Conservation (phyloP, 164 flowering plant species). For the Malania oleifera region DNA sequence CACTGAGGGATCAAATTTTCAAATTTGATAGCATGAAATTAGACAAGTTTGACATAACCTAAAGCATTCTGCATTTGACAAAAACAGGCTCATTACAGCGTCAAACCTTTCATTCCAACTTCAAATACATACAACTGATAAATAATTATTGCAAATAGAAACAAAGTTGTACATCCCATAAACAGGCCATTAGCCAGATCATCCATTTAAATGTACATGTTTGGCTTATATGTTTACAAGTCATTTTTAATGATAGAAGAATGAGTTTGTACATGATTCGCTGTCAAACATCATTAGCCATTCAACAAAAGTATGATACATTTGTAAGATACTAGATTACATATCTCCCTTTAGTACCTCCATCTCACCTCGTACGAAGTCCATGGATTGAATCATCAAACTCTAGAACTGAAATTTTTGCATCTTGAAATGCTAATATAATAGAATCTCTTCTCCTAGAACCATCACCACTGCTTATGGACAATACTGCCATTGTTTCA, state of each 20-base stretch:
- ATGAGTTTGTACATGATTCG: neutral
- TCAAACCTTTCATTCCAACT: too few relatives aligned
- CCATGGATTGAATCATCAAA: slow-evolving; percentile 91
- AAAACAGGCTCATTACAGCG: too few relatives aligned
- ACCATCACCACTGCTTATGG: slow-evolving; percentile 50
- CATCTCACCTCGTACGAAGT: slow-evolving; percentile 73
- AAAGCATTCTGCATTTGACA: too few relatives aligned
- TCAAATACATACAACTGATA: too few relatives aligned
- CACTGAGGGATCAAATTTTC: too few relatives aligned
- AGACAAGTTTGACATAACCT: too few relatives aligned
- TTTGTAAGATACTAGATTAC: neutral
- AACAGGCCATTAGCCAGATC: too few relatives aligned
- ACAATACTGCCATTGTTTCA: slow-evolving; percentile 69
- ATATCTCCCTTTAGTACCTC: neutral
- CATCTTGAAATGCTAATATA: slow-evolving; percentile 70
- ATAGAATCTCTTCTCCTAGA: slow-evolving; percentile 84
- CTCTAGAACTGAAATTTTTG: slow-evolving; percentile 86
- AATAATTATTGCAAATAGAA: too few relatives aligned
- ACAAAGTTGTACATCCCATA: too few relatives aligned
- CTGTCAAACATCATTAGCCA: neutral
- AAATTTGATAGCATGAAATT: too few relatives aligned
- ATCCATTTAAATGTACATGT: too few relatives aligned
- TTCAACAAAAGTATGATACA: slow-evolving; percentile 1
- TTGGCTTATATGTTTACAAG: too few relatives aligned
- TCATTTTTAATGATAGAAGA: neutral